These are phyloP conservation scores for Viridothelium virens DNA, from an alignment of 495 filamentous ascomycete species.

Conservation along the genomic window DNA sequence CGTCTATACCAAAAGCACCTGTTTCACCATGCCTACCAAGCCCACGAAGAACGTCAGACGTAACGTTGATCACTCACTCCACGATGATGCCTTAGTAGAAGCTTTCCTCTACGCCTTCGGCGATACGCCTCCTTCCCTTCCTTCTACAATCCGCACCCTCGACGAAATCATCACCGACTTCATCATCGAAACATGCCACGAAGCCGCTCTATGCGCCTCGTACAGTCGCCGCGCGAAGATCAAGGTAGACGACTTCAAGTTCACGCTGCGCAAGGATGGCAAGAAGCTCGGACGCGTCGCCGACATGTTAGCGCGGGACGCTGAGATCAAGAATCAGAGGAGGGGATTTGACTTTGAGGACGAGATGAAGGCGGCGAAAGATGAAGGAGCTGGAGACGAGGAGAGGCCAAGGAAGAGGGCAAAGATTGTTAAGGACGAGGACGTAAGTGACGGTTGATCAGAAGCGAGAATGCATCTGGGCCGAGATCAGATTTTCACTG, in stretches of 20 bases:
- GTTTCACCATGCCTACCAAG: not conserved
- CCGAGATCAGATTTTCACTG: not conserved
- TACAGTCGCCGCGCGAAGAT: constrained; percentile 85
- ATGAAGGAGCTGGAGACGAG: constrained; percentile 14
- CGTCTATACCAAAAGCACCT: too few relatives aligned
- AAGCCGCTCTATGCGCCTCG: constrained; percentile 70
- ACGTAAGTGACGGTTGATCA: constrained; percentile 14
- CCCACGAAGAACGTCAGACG: not conserved
- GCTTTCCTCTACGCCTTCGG: constrained; percentile 82
- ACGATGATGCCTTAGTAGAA: constrained; percentile 47
- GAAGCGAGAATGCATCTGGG: not conserved
- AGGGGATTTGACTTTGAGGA: constrained; percentile 56
- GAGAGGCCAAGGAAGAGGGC: constrained; percentile 16
- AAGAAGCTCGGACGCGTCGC: constrained; percentile 81
- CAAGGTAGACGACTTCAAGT: constrained; percentile 96
- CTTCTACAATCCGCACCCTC: constrained; percentile 73
- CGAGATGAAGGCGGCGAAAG: constrained; percentile 22
- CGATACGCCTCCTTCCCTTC: constrained; percentile 62
- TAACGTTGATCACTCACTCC: not conserved
- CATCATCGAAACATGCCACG: constrained; percentile 76
- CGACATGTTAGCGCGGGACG: constrained; percentile 75
- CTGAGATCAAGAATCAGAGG: constrained; percentile 66
- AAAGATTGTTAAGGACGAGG: constrained; percentile 21
- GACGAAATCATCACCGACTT: constrained; percentile 89
- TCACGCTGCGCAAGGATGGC: constrained; percentile 76